Evolutionary conservation across 768 basidiomycete species (phyloP).

Genomic region (Lentinus brumalis): DNA sequence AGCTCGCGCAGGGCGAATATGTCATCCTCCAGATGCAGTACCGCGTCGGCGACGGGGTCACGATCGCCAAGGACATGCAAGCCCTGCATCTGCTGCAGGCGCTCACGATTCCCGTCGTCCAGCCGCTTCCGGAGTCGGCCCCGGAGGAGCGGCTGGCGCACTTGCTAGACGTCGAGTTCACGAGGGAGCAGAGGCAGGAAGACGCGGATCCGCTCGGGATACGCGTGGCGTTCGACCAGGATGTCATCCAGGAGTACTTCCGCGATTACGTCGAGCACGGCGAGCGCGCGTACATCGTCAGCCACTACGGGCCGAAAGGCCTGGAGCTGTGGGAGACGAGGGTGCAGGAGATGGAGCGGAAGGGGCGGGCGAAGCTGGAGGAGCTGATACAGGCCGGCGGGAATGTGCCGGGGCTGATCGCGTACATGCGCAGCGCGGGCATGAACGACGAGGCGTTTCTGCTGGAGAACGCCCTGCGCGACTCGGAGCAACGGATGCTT

Average conservation of each 20-base stretch:
- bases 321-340: neutral
- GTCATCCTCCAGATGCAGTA: neutral
- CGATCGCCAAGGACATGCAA: neutral
- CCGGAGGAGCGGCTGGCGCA: neutral
- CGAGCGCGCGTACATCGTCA: neutral
- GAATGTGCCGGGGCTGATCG: too few species aligned
- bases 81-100: neutral
- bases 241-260: neutral
- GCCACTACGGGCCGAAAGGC: neutral
- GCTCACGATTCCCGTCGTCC: neutral
- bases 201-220: neutral
- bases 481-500: too few species aligned
- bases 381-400: too few species aligned
- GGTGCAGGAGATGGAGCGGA: too few species aligned
- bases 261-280: neutral
- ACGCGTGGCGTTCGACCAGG: neutral
- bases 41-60: neutral
- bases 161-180: neutral
- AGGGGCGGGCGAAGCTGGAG: too few species aligned
- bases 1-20: neutral
- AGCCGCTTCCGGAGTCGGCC: neutral
- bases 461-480: too few species aligned
- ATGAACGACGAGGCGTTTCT: too few species aligned
- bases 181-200: neutral
- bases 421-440: too few species aligned